Conservation (phyloP, 2,329 filamentous ascomycete species). For the Aspergillus persii region DNA sequence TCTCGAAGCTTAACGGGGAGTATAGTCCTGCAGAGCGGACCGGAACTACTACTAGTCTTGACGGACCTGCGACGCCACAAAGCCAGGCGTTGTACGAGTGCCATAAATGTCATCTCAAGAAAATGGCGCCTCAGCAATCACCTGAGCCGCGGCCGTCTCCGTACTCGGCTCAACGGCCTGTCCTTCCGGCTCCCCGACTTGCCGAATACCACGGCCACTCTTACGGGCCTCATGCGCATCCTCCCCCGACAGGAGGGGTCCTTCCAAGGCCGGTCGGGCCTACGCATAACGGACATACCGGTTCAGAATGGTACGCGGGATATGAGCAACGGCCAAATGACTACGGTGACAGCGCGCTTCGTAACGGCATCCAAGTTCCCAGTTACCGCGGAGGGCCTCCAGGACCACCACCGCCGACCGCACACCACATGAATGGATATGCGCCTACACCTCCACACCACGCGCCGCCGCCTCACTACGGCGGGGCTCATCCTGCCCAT, state of each 20-base stretch:
- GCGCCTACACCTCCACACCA: constrained; percentile 30
- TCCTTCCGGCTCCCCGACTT: constrained; percentile 33
- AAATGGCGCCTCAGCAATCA: constrained; percentile 32
- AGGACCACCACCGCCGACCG: constrained; percentile 49
- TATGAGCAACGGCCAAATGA: constrained; percentile 36
- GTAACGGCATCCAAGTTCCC: constrained; percentile 36
- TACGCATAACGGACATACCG: constrained; percentile 21
- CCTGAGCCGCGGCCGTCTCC: constrained; percentile 36
- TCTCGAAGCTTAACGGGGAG: constrained; percentile 31
- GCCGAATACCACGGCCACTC: constrained; percentile 30
- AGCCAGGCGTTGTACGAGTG: constrained; percentile 61
- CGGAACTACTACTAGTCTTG: constrained; percentile 1
- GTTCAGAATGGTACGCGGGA: constrained; percentile 34
- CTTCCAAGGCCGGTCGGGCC: constrained; percentile 30
- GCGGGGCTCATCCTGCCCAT: constrained; percentile 33
- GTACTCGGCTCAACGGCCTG: constrained; percentile 33
- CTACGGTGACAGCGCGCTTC: constrained; percentile 29
- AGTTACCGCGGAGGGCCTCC: constrained; percentile 38
- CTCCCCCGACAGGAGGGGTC: constrained; percentile 20
- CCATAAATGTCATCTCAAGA: constrained; percentile 66
- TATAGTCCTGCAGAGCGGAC: constrained; percentile 15
- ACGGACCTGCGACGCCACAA: constrained; percentile 3
- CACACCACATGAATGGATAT: constrained; percentile 54
- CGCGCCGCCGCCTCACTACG: constrained; percentile 31
- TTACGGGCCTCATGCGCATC: constrained; percentile 31